phyloP scores from a whole-genome alignment of 345 rosid genomes.

The Rhizophora apiculata region DNA sequence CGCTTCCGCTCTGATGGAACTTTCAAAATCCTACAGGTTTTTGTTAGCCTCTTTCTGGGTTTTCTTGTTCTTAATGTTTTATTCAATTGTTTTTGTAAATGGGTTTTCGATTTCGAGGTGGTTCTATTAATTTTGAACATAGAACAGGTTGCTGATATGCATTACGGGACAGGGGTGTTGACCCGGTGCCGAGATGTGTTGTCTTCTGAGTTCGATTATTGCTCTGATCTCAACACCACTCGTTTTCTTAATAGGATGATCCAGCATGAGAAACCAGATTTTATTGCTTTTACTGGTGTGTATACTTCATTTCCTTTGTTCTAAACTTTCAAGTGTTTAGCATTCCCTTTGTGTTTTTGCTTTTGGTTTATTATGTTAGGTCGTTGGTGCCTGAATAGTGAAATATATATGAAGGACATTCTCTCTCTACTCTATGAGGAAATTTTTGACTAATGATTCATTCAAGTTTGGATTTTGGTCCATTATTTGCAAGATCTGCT shows the following conservation, averaged over 20 bases:
- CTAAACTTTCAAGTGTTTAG: not conserved
- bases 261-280: slow-evolving; percentile 71
- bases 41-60: not conserved
- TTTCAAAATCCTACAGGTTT: slow-evolving; percentile 93
- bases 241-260: slow-evolving; percentile 65
- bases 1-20: slow-evolving; percentile 76
- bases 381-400: no score
- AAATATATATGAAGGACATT: no score
- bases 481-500: no score
- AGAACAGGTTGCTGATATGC: slow-evolving; percentile 86
- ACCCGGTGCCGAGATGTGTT: slow-evolving; percentile 78
- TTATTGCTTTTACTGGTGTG: slow-evolving; percentile 77
- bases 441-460: no score
- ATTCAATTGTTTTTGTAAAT: not conserved
- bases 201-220: slow-evolving; percentile 45
- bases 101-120: not conserved
- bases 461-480: no score
- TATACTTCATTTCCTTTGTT: not conserved
- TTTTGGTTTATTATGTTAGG: no score
- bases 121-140: not conserved
- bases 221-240: slow-evolving; percentile 89
- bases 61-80: not conserved
- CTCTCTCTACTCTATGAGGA: no score
- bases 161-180: slow-evolving; percentile 64
- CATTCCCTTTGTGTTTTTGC: not conserved